phyloP scores from a whole-genome alignment of 1,139 yeast species.

The Taphrina pruni region DNA sequence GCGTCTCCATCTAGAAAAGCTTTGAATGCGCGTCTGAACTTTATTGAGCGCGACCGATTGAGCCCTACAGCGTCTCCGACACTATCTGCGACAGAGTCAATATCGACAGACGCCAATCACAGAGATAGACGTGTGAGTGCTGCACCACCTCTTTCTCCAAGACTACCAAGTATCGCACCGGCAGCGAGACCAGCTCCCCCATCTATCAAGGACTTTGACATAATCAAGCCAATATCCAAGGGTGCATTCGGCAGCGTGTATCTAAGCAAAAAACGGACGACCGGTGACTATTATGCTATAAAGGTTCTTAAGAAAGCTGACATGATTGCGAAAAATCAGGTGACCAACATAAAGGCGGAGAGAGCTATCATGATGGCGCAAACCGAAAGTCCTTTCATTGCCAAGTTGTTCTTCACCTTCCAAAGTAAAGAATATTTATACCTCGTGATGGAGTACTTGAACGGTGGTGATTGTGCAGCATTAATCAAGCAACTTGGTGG shows the following conservation, averaged over 20 bases:
- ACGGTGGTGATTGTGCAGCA: slow-evolving; percentile 96
- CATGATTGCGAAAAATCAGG: slow-evolving; percentile 97
- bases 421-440: slow-evolving; percentile 87
- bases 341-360: slow-evolving; percentile 90
- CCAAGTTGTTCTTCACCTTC: slow-evolving; percentile 84
- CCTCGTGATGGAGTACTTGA: slow-evolving; percentile 93
- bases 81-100: slow-evolving; percentile 42
- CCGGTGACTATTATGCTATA: slow-evolving; percentile 95
- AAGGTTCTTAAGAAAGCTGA: slow-evolving; percentile 92
- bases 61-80: slow-evolving; percentile 37
- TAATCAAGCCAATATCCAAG: slow-evolving; percentile 88
- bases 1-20: slow-evolving; percentile 26
- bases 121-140: slow-evolving; percentile 29
- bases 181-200: slow-evolving; percentile 58
- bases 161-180: slow-evolving; percentile 67
- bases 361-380: slow-evolving; percentile 98
- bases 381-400: slow-evolving; percentile 91
- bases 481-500: slow-evolving; percentile 78
- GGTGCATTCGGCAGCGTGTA: slow-evolving; percentile 98
- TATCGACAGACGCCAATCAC: slow-evolving; percentile 41
- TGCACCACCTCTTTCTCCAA: slow-evolving; percentile 74
- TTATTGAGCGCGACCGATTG: slow-evolving; percentile 29
- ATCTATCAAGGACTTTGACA: slow-evolving; percentile 84
- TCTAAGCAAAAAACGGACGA: slow-evolving; percentile 76
- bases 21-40: slow-evolving; percentile 18